Base-by-base conservation (phyloP, 2,329 filamentous ascomycete species). In the Hypomyces rosellus region DNA sequence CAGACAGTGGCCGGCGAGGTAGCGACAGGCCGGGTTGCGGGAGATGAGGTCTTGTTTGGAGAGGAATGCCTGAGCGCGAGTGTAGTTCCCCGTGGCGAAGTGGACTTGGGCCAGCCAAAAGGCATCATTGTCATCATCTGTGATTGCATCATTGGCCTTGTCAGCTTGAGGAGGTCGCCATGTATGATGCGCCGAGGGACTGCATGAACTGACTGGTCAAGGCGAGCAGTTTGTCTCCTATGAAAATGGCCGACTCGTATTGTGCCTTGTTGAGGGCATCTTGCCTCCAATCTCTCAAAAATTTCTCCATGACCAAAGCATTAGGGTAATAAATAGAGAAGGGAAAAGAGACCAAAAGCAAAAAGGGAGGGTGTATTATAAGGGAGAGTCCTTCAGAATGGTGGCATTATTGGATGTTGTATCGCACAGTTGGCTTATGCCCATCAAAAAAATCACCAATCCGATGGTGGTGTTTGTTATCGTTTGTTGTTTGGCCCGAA, bases 41-140 rank as follows among this genome's bases (percentile, higher is more conserved):
- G 81, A 72, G 59, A 93, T 81, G 55, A 97, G 81, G 66, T 95
- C 88, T 66, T 91, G 86, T 61, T 89, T 86, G 30, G 85, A 82
- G 54, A 99, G 82, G 57, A 96, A 88, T 20, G 88, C 81, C 61
- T 96, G 85, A 3, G 93, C 91, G 61, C 93, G 87, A 8, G 87
- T 93, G 69, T 95, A 96, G 74, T 97, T 96, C 61, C 89, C 91
- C 45, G 89, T 93, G 46, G 86, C 87, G 71, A 97, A 99, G 70
- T 99, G 92, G 36, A 96, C 89, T 70, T 97, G 92, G n/a, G 93
- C 93, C 40, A 99, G 85, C 86, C 90, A 96, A 65, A 96, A 96
- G 38, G 91, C 92, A 67, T 99, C 93, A 57, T 89, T 85, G 63
- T 96, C 90, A 66, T 92, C 88, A 63, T 91, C 93, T 96, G 57